Conservation (phyloP, 495 filamentous ascomycete species). For the Monascus purpureus region DNA sequence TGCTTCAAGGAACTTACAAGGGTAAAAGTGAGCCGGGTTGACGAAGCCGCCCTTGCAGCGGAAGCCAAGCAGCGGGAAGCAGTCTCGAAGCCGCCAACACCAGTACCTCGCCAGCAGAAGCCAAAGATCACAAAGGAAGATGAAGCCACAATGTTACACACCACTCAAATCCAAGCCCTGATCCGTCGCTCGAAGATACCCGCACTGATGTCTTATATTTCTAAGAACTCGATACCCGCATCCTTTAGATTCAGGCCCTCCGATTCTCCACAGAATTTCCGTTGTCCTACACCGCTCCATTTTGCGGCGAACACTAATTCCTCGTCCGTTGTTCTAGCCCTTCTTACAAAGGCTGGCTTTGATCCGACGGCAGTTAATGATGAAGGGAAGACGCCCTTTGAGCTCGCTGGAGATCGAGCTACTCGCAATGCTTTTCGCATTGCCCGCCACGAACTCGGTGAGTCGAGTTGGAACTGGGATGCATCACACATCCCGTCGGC, state of each 20-base stretch:
- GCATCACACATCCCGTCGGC: slow-evolving; percentile 53
- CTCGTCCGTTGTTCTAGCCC: slow-evolving; percentile 54
- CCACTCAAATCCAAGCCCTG: slow-evolving; percentile 71
- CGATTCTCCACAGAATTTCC: slow-evolving; percentile 55
- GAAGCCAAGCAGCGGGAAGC: slow-evolving; percentile 23
- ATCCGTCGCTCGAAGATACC: slow-evolving; percentile 85
- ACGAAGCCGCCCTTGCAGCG: slow-evolving; percentile 41
- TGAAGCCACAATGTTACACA: slow-evolving; percentile 65
- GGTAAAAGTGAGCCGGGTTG: slow-evolving; percentile 66
- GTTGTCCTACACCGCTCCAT: slow-evolving; percentile 77
- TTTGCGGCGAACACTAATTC: slow-evolving; percentile 68
- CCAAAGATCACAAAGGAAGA: slow-evolving; percentile 60
- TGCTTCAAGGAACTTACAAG: slow-evolving; percentile 85
- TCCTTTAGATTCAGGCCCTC: slow-evolving; percentile 62
- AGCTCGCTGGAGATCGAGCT: slow-evolving; percentile 70
- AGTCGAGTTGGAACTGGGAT: slow-evolving; percentile 67
- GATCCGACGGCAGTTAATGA: slow-evolving; percentile 57
- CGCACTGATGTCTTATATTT: slow-evolving; percentile 71
- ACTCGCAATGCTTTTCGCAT: slow-evolving; percentile 89
- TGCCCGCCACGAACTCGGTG: slow-evolving; percentile 68
- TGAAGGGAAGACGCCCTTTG: slow-evolving; percentile 65
- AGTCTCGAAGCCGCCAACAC: slow-evolving; percentile 21
- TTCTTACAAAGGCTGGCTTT: slow-evolving; percentile 60
- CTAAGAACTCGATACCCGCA: slow-evolving; percentile 50
- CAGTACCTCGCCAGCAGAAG: slow-evolving; percentile 37